Evolutionary conservation across 257 asterid genomes (phyloP).

Genomic region (Gardenia jasminoides): DNA sequence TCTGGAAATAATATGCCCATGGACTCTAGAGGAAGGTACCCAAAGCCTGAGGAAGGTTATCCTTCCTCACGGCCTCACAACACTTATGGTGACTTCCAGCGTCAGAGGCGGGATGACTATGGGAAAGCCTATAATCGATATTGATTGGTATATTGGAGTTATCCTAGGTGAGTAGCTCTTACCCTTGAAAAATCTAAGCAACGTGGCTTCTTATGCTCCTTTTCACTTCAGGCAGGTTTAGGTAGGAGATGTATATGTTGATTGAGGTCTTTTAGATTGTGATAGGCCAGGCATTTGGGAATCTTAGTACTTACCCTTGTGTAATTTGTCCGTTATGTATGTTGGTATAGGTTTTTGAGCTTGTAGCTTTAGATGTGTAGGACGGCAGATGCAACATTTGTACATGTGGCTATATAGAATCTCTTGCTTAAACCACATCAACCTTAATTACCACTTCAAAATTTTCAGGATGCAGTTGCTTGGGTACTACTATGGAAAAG

Average conservation of each 20-base stretch:
- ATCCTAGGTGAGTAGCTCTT: constrained; percentile 61
- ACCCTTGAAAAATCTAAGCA: constrained; percentile 23
- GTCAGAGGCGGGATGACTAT: constrained; percentile 68
- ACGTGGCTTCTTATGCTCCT: constrained; percentile 5
- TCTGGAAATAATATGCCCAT: constrained; percentile 51
- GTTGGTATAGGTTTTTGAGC: constrained; percentile 8
- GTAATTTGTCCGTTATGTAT: constrained; percentile 9
- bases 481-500: constrained; percentile 36
- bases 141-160: constrained; percentile 44
- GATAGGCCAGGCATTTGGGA: not conserved
- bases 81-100: constrained; percentile 59
- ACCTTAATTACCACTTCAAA: constrained; percentile 47
- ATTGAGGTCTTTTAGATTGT: not conserved
- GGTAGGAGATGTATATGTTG: not conserved
- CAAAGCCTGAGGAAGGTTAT: constrained; percentile 55
- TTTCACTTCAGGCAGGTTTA: not conserved
- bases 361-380: constrained; percentile 22
- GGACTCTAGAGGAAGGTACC: constrained; percentile 63
- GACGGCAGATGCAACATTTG: constrained; percentile 28
- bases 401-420: constrained; percentile 24
- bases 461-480: constrained; percentile 60
- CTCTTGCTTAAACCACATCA: constrained; percentile 25
- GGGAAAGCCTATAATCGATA: constrained; percentile 65
- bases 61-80: constrained; percentile 70
- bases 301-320: not conserved